phyloP scores from a whole-genome alignment of 2,329 filamentous ascomycete genomes.

The Talaromyces piceae region DNA sequence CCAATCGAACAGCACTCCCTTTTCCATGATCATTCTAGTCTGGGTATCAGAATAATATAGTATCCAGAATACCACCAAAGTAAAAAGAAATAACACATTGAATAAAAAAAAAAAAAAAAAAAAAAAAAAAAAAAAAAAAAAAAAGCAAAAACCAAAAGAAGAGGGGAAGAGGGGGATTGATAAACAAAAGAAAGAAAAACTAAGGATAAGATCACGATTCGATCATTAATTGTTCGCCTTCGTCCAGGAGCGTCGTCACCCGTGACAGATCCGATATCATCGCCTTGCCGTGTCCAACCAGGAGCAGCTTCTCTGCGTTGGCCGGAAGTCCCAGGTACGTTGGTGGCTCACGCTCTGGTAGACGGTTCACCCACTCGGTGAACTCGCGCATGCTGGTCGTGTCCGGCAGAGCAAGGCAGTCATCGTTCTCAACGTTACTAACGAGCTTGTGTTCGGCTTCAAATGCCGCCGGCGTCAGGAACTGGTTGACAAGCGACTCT shows the following conservation, averaged over 20 bases:
- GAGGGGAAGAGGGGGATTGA: too few species aligned
- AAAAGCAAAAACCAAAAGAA: slow-evolving; percentile 5
- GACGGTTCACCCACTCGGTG: slow-evolving; percentile 77
- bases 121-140: slow-evolving; percentile 1
- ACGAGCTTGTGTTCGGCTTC: slow-evolving; percentile 89
- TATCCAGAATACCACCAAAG: background rate
- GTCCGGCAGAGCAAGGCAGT: slow-evolving; percentile 64
- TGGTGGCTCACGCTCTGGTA: slow-evolving; percentile 92
- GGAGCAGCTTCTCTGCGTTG: slow-evolving; percentile 90
- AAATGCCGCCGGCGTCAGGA: slow-evolving; percentile 82
- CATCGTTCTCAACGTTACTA: slow-evolving; percentile 53
- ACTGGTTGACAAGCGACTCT: slow-evolving; percentile 61
- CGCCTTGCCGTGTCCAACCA: slow-evolving; percentile 78
- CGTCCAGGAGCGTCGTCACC: slow-evolving; percentile 82
- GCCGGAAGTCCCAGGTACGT: slow-evolving; percentile 89
- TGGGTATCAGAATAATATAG: background rate
- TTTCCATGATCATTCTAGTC: background rate
- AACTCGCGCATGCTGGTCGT: slow-evolving; percentile 82
- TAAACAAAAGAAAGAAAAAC: slow-evolving; percentile 5
- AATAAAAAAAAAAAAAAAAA: too few species aligned
- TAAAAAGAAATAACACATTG: background rate
- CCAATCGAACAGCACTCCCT: background rate
- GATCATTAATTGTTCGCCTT: slow-evolving; percentile 83
- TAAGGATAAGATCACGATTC: slow-evolving; percentile 39
- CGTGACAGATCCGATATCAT: slow-evolving; percentile 78